These are phyloP conservation scores for Viscum album DNA, from an alignment of 177 flowering plant species.

Conservation along the genomic window DNA sequence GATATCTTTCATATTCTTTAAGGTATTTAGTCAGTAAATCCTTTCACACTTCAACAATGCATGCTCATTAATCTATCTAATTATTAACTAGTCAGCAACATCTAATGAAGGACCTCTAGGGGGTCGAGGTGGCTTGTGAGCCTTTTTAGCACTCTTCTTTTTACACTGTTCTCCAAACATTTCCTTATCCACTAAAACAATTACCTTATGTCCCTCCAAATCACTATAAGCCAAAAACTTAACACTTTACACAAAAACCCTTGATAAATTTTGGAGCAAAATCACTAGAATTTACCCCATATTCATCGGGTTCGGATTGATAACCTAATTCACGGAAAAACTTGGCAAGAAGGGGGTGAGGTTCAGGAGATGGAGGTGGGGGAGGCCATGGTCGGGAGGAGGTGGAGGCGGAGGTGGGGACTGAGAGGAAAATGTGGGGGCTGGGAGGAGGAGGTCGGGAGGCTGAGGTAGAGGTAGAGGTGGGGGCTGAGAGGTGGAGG, in stretches of 20 bases:
- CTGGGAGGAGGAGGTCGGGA: too few species aligned
- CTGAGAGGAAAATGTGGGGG: too few species aligned
- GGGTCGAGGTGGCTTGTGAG: constrained; percentile 47
- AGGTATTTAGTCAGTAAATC: constrained; percentile 32
- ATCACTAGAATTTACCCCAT: background rate
- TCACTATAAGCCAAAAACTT: constrained; percentile 9
- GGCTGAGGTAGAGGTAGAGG: too few species aligned
- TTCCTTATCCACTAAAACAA: constrained; percentile 14
- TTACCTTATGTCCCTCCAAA: constrained; percentile 13
- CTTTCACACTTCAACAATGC: constrained; percentile 42
- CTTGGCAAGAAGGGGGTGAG: constrained; percentile 16
- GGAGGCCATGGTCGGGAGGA: too few species aligned
- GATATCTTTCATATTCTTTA: constrained; percentile 44
- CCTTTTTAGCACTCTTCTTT: constrained; percentile 22
- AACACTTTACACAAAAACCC: constrained; percentile 9
- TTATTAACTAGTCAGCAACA: constrained; percentile 39
- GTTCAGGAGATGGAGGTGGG: too few species aligned
- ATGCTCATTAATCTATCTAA: constrained; percentile 39
- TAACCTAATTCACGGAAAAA: constrained; percentile 24
- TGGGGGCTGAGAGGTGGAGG: too few species aligned
- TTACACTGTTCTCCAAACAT: constrained; percentile 26
- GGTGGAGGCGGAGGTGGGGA: too few species aligned
- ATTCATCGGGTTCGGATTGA: background rate
- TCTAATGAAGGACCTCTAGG: constrained; percentile 41
- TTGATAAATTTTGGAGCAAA: background rate